Evolutionary conservation across 2,329 filamentous ascomycete species (phyloP), one percentile per base, ranked within the genome.

Genomic region (Exophiala alcalophila): DNA sequence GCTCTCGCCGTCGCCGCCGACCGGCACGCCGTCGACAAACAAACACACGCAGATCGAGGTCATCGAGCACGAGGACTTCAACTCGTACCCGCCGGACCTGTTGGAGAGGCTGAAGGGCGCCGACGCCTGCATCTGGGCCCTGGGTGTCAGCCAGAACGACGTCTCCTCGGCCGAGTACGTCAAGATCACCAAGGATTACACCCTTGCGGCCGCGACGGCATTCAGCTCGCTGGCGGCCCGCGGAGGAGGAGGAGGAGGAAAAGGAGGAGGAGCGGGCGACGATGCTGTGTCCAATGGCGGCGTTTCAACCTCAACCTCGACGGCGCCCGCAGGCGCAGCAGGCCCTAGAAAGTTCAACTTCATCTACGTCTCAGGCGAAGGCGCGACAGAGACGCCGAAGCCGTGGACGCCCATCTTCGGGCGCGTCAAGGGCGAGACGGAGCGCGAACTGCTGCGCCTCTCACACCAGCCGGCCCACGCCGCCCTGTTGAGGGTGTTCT

Each of bases 41-140:
- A 70, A 71, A 6, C 76, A 85, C 49, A 71, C 72, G 1, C 78
- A 83, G 48, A 72, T 80, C 45, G 74, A 76, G 16, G 78, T 87
- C 41, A 80, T 88, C 49, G 66, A 82, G 12, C 83, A 88, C 58
- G 70, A 74, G 11, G 81, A 89, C 60, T 89, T 84, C 57, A 62
- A 66, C 9, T 67, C 61, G 1, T 89, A 86, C 59, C 72, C 76
- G 24, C 55, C 72, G 0, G 65, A 68, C 0, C 53, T 87, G 2
- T 68, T 88, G 7, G 62, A 66, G 3, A 69, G 81, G 57, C 68
- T 90, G 0, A 69, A 72, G 38, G 83, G 77, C 15, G 84, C 84
- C 0, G 66, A 74, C 5, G 84, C 80, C 2, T 84, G 80, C 46
- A 80, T 89, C 1, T 90, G 85, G 85, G 84, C 85, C 0, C 69